Conservation (phyloP, 2,329 filamentous ascomycete species). For the Alternaria sp. region DNA sequence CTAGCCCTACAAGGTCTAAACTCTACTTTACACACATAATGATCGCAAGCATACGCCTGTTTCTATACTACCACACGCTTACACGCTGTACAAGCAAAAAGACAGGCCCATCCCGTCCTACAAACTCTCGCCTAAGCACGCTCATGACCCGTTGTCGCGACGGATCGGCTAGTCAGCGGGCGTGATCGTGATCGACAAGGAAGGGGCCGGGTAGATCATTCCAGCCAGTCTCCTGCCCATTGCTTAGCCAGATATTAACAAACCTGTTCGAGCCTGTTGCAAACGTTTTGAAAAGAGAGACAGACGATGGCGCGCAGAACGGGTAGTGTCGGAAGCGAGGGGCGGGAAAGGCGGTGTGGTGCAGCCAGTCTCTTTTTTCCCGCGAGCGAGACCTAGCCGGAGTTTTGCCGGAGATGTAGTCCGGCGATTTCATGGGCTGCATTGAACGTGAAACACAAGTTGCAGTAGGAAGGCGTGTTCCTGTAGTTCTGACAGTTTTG, state of each 20-base stretch:
- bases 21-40: neutral
- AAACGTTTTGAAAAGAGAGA: too few species aligned
- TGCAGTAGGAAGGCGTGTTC: neutral
- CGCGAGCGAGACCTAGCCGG: neutral
- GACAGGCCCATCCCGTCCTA: neutral
- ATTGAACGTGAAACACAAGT: neutral
- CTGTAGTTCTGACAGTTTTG: neutral
- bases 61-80: neutral
- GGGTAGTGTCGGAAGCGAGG: neutral
- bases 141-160: neutral
- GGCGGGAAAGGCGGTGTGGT: neutral
- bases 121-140: neutral
- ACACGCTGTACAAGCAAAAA: neutral
- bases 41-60: neutral
- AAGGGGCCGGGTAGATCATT: neutral
- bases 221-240: too few species aligned
- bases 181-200: neutral
- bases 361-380: neutral
- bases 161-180: neutral
- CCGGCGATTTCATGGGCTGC: neutral
- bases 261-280: too few species aligned
- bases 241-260: too few species aligned
- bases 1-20: neutral
- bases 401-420: neutral
- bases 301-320: too few species aligned